Percentiles rank a stretch among this genome's conserved stretches.
Conservation (phyloP, 768 basidiomycete species). For the Cyathus striatus region DNA sequence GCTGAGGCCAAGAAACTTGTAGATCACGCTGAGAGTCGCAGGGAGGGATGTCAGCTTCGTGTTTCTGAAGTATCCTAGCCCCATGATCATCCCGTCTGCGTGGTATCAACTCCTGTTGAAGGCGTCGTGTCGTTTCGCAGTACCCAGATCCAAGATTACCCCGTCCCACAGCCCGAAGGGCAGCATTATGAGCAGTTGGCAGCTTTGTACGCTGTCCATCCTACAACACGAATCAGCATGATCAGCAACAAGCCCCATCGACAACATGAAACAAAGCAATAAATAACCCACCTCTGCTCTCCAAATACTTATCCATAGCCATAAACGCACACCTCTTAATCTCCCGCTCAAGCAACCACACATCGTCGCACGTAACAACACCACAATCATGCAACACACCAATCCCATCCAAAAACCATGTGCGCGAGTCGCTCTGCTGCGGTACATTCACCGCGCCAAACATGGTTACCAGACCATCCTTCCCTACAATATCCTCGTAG, state of each 20-base stretch:
- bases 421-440: conserved; percentile 26
- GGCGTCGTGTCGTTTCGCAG: too few species aligned
- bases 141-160: too few species aligned
- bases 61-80: too few species aligned
- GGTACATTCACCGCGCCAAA: conserved; percentile 41
- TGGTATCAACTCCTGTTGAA: too few species aligned
- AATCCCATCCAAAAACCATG: conserved; percentile 45
- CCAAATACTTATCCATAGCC: conserved; percentile 44
- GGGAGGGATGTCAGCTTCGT: too few species aligned
- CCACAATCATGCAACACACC: conserved; percentile 43
- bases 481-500: conserved; percentile 37
- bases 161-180: too few species aligned
- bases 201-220: conserved; percentile 15
- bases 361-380: conserved; percentile 43
- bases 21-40: too few species aligned
- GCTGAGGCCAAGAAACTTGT: too few species aligned
- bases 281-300: conserved; percentile 31
- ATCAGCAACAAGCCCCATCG: neutral
- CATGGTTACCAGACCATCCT: conserved; percentile 35
- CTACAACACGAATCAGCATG: conserved; percentile 5
- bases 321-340: conserved; percentile 39
- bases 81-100: too few species aligned
- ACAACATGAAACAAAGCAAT: neutral
- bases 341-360: conserved; percentile 42
- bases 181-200: conserved; percentile 13